Conservation (phyloP, 2,329 filamentous ascomycete genomes). For the Fusarium sp. region DNA sequence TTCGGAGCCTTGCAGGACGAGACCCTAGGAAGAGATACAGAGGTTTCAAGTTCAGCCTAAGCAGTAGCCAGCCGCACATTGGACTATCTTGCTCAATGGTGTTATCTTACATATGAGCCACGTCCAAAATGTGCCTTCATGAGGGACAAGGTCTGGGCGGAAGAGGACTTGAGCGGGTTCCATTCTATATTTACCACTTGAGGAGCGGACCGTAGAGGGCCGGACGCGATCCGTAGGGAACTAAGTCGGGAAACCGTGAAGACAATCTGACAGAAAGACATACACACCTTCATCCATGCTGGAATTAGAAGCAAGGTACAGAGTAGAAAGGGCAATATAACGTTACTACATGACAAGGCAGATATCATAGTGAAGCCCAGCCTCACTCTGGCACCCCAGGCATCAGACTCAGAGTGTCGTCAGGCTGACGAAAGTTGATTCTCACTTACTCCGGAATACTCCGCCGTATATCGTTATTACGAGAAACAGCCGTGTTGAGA, state of each 20-base stretch:
- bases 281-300: slow-evolving; percentile 25
- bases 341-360: slow-evolving; percentile 1
- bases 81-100: background rate
- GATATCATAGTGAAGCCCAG: slow-evolving; percentile 6
- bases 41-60: slow-evolving; percentile 34
- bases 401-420: slow-evolving; percentile 8
- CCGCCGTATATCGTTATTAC: slow-evolving; percentile 1
- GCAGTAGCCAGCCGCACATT: slow-evolving; percentile 11
- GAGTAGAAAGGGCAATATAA: background rate
- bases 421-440: slow-evolving; percentile 25
- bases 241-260: slow-evolving; percentile 24
- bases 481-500: slow-evolving; percentile 21
- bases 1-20: slow-evolving; percentile 23
- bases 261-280: slow-evolving; percentile 29
- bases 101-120: background rate
- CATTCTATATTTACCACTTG: slow-evolving; percentile 27
- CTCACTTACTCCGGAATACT: slow-evolving; percentile 16
- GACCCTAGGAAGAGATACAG: slow-evolving; percentile 30
- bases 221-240: slow-evolving; percentile 39
- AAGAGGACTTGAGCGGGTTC: slow-evolving; percentile 23
- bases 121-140: background rate
- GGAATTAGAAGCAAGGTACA: slow-evolving; percentile 2
- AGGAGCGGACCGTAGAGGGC: slow-evolving; percentile 45
- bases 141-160: slow-evolving; percentile 14
- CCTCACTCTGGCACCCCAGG: slow-evolving; percentile 1